Conservation (phyloP, 306 rosid genomes). For the Parietaria judaica region DNA sequence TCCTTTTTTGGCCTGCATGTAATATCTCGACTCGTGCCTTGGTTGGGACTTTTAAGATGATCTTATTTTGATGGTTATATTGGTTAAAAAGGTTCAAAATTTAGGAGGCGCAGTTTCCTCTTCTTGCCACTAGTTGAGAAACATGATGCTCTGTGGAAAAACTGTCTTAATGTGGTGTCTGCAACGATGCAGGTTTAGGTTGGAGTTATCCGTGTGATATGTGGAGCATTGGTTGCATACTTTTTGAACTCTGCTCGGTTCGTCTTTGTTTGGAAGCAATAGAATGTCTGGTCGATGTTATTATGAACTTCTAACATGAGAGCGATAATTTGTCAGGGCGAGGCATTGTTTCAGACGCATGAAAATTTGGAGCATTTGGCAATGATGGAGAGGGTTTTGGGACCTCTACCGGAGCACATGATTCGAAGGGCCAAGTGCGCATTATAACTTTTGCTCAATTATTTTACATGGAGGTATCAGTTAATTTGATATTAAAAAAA, state of each 20-base stretch:
- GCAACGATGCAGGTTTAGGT: constrained; percentile 62
- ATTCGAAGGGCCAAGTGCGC: constrained; percentile 51
- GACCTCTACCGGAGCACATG: constrained; percentile 75
- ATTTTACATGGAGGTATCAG: neutral
- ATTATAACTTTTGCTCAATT: neutral
- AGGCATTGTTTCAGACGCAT: constrained; percentile 83
- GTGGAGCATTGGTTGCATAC: constrained; percentile 94
- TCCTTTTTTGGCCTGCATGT: neutral
- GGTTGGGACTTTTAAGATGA: neutral
- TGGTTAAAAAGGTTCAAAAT: neutral
- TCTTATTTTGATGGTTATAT: neutral
- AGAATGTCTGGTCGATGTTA: constrained; percentile 8
- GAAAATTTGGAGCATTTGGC: constrained; percentile 97
- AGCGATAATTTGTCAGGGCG: constrained; percentile 48
- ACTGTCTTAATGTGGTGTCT: neutral
- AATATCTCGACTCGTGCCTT: neutral
- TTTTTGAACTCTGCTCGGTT: constrained; percentile 68
- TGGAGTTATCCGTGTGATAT: constrained; percentile 86
- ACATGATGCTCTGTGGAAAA: neutral
- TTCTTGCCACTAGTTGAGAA: neutral
- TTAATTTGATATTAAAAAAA: neutral
- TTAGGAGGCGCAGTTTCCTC: neutral
- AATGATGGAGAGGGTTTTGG: constrained; percentile 86
- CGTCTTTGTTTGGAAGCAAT: constrained; percentile 30
- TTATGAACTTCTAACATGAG: constrained; percentile 17